Conservation (phyloP, 2,329 filamentous ascomycete species). For the Polytolypa hystricis region DNA sequence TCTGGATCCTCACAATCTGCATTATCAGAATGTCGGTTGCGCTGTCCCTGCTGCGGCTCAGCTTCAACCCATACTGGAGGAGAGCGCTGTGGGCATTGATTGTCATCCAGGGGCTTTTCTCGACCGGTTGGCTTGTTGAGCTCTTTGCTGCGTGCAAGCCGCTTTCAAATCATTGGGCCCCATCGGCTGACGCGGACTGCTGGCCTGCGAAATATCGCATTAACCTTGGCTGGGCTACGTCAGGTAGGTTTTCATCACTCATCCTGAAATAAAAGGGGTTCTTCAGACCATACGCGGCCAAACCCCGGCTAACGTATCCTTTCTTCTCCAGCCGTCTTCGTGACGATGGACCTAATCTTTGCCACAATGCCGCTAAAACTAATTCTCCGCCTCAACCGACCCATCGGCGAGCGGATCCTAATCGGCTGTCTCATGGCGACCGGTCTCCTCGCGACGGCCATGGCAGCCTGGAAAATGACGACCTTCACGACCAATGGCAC, state of each 20-base stretch:
- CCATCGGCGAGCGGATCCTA: background rate
- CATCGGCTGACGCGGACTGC: background rate
- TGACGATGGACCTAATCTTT: conserved; percentile 1
- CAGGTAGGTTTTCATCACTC: background rate
- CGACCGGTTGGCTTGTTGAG: conserved; percentile 2
- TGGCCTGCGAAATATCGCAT: background rate
- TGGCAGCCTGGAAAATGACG: background rate
- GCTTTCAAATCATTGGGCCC: background rate
- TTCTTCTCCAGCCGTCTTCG: background rate
- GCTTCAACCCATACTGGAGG: conserved; percentile 1
- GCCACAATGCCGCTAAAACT: conserved; percentile 3
- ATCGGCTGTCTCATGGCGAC: conserved; percentile 1
- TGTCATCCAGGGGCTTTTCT: background rate
- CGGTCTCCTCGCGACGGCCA: background rate
- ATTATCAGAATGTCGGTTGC: conserved; percentile 2
- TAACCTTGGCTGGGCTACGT: conserved; percentile 2
- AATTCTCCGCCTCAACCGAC: background rate
- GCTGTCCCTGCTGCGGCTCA: conserved; percentile 2
- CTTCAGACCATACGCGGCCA: background rate
- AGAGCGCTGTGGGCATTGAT: background rate
- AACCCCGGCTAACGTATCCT: no score
- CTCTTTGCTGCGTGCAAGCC: conserved; percentile 2
- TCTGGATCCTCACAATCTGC: conserved; percentile 1
- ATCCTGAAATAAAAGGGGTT: background rate
- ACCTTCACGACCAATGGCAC: background rate